Evolutionary conservation across 2,329 filamentous ascomycete genomes (phyloP), one percentile per base, ranked within the genome.

Genomic region (Xylogone sp.): DNA sequence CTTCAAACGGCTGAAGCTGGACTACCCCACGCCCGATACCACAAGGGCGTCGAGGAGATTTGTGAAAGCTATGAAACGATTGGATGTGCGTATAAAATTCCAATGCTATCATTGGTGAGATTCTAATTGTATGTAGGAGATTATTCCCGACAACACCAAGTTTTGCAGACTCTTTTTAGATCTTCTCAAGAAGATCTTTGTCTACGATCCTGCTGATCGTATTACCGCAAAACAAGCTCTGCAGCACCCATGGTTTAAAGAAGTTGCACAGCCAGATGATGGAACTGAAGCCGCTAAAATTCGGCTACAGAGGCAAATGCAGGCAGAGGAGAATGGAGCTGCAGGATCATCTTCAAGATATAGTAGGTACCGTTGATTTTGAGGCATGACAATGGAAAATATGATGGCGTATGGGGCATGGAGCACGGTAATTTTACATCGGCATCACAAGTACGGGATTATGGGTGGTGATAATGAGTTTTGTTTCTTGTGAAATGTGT

Each of bases 31-130:
- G 2, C 59, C 71, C 2, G 83, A 87, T 12, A 87, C 84, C 0
- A 83, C 81, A 0, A 73, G 83, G 51, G 82, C 83, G 3, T 87
- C 83, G 1, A 74, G 77, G 55, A 74, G 82, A 60, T 88, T 87
- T 61, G 84, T 88, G 12, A 84, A 83, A 66, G 83, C 82, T n/a
- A 88, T 88, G 84, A 87, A 87, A 66, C 75, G 75, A 50, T 69
- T 88, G 22, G 74, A 79, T 54, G 84, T 87, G 71, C 57, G 80
- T 70, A 48, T 10, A 29, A 10, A 43, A 7, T 18, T 16, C 19
- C 24, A 12, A 18, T 3, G 21, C 29, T 12, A 18, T 45, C 3
- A 6, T 24, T 13, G 16, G 24, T 13, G 16, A 19, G 46, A 44
- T 49, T 59, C 53, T 71, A 50, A 63, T 51, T 19, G 44, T 19